Evolutionary conservation across 495 filamentous ascomycete genomes (phyloP), one percentile per base, ranked within the genome.

Genomic region (Penicillium mononematosum): DNA sequence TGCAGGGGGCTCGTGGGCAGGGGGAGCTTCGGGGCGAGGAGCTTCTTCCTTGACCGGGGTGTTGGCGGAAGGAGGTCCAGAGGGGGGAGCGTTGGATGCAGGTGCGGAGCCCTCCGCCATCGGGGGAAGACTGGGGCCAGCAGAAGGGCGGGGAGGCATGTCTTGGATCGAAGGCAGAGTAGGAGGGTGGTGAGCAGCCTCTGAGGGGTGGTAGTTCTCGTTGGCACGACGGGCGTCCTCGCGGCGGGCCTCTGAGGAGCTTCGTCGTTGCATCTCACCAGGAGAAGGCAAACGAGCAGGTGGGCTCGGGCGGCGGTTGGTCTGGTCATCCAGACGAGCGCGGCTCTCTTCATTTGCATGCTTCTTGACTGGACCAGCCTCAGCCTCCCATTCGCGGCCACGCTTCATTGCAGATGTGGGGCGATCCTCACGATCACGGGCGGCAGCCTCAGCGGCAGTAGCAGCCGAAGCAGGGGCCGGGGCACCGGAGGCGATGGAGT

Each of bases 191-290:
- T 96, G 92, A 5, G 92, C 90, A 25, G 90, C 90, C 66, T 95
- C 92, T 1, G 92, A 95, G 6, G 92, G 92, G 62, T 95, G 89
- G 60, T 96, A 96, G 45, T 81, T 83, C 45, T 92, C 88, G 52
- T 88, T 87, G 25, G 77, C 75, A 34, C 86, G 85, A 36, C 86
- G 83, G 60, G 87, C 81, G 59, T 89, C 87, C 34, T 90, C 88
- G 47, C 74, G 76, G 29, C 87, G 83, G 52, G 81, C 81, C 62
- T 93, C 90, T 6, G 90, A 91, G 12, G 92, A 91, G 72, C 86
- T 91, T 50, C 85, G 86, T 38, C 88, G 87, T 55, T 86, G 85
- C 56, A 80, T 80, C 59, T 88, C 81, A 48, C 84, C 84, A 56
- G 90, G 88, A 20, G 91, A 81, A 32, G 78, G 70, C 59, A 78